Evolutionary conservation across 768 basidiomycete genomes (phyloP).

Genomic region (Pleurotus salmoneostramineus): DNA sequence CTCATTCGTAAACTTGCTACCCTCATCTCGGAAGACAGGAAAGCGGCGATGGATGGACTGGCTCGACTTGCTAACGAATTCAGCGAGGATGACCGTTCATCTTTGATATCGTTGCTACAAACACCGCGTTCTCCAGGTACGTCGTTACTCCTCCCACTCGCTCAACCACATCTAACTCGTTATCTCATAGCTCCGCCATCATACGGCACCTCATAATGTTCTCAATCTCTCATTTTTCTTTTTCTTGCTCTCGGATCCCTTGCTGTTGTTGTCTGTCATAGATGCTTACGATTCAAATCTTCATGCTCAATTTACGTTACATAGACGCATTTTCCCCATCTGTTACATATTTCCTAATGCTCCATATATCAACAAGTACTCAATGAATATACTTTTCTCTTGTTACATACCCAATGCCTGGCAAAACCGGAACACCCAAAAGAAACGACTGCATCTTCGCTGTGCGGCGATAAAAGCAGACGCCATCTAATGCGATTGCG

Average conservation of each 20-base stretch:
- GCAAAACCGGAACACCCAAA: no score
- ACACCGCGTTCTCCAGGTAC: slow-evolving; percentile 55
- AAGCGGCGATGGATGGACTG: slow-evolving; percentile 72
- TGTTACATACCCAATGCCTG: no score
- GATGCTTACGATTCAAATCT: no score
- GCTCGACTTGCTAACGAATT: slow-evolving; percentile 70
- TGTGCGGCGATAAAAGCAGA: background rate
- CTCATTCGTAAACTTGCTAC: slow-evolving; percentile 64
- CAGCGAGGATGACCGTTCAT: slow-evolving; percentile 65
- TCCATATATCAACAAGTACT: background rate
- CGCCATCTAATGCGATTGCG: background rate
- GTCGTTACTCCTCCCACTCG: slow-evolving; percentile 17
- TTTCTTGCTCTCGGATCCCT: background rate
- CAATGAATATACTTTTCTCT: background rate
- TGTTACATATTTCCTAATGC: no score
- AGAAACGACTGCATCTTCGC: no score
- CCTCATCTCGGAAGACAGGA: slow-evolving; percentile 70
- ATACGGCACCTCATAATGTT: slow-evolving; percentile 17
- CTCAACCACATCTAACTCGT: slow-evolving; percentile 1
- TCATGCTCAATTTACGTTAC: no score
- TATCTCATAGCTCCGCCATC: slow-evolving; percentile 34
- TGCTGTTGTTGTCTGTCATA: background rate
- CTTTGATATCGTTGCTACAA: slow-evolving; percentile 59
- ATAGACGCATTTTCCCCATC: no score
- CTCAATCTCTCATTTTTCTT: background rate